Evolutionary conservation across 2,329 filamentous ascomycete species (phyloP).

Genomic region (Leptographium wingfieldii): DNA sequence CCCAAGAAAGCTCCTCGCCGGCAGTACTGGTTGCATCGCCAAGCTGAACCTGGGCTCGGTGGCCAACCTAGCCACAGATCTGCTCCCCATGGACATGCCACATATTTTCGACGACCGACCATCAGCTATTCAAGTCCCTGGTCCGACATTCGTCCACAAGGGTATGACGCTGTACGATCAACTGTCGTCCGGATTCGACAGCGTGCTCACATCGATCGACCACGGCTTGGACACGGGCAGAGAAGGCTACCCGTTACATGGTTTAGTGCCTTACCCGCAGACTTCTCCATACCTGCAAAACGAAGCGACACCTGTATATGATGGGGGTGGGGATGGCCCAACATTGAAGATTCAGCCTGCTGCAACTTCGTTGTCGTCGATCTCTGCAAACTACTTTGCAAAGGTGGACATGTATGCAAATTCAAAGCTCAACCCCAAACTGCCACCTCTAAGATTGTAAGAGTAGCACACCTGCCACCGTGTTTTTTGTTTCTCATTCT

Average conservation of each 20-base stretch:
- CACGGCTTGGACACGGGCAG: constrained; percentile 32
- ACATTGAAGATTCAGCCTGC: constrained; percentile 23
- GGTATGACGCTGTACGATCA: constrained; percentile 41
- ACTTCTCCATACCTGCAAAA: neutral
- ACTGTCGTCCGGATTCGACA: constrained; percentile 50
- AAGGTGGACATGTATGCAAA: constrained; percentile 74
- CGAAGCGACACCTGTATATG: neutral
- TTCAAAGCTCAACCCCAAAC: constrained; percentile 53
- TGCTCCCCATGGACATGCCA: constrained; percentile 23
- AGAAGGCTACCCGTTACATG: neutral
- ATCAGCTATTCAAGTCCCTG: constrained; percentile 28
- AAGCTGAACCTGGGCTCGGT: constrained; percentile 27
- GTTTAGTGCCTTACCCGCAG: neutral
- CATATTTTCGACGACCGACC: constrained; percentile 31
- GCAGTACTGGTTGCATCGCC: constrained; percentile 10
- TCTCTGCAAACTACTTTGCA: constrained; percentile 49
- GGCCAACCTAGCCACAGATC: constrained; percentile 28
- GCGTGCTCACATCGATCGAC: constrained; percentile 62
- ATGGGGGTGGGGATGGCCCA: too few relatives aligned
- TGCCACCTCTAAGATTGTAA: constrained; percentile 57
- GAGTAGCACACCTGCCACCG: constrained; percentile 13
- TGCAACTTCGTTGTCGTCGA: constrained; percentile 9
- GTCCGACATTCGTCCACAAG: constrained; percentile 31
- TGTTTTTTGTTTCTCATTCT: neutral
- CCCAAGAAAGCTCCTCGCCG: neutral